phyloP scores from a whole-genome alignment of 495 filamentous ascomycete species.

The Cercophora samala region DNA sequence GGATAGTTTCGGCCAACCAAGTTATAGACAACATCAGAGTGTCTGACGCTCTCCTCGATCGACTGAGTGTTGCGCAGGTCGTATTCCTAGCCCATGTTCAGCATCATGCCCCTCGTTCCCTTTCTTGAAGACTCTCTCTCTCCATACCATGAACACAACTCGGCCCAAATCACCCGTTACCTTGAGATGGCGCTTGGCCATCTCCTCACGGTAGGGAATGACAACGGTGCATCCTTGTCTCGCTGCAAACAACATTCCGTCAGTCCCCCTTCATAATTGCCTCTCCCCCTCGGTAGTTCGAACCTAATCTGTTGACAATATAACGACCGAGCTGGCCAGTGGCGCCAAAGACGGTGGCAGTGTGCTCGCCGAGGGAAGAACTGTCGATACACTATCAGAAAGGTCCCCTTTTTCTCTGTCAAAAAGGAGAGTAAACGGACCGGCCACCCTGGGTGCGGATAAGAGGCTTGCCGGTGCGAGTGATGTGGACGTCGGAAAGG shows the following conservation, averaged over 20 bases:
- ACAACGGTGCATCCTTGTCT: conserved; percentile 89
- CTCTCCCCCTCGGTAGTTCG: conserved; percentile 24
- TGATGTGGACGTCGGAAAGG: conserved; percentile 77
- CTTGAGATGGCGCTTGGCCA: conserved; percentile 95
- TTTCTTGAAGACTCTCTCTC: not conserved
- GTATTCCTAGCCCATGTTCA: conserved; percentile 64
- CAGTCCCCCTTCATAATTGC: conserved; percentile 24
- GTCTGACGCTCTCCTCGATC: conserved; percentile 92
- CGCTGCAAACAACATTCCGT: conserved; percentile 52
- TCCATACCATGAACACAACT: conserved; percentile 72
- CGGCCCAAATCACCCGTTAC: conserved; percentile 88
- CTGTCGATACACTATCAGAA: conserved; percentile 42
- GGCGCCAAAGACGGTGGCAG: conserved; percentile 95
- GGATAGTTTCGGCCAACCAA: conserved; percentile 89
- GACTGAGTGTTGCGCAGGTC: conserved; percentile 93
- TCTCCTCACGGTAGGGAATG: conserved; percentile 92
- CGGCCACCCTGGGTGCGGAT: conserved; percentile 78
- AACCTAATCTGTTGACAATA: conserved; percentile 94
- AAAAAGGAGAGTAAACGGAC: conserved; percentile 51
- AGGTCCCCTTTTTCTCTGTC: conserved; percentile 34
- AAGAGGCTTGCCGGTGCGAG: conserved; percentile 83
- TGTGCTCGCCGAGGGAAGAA: conserved; percentile 66
- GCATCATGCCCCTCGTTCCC: conserved; percentile 13
- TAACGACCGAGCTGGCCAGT: conserved; percentile 95
- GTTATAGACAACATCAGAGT: conserved; percentile 97